Evolutionary conservation across 495 filamentous ascomycete genomes (phyloP).

Genomic region (Aspergillus cristatus): DNA sequence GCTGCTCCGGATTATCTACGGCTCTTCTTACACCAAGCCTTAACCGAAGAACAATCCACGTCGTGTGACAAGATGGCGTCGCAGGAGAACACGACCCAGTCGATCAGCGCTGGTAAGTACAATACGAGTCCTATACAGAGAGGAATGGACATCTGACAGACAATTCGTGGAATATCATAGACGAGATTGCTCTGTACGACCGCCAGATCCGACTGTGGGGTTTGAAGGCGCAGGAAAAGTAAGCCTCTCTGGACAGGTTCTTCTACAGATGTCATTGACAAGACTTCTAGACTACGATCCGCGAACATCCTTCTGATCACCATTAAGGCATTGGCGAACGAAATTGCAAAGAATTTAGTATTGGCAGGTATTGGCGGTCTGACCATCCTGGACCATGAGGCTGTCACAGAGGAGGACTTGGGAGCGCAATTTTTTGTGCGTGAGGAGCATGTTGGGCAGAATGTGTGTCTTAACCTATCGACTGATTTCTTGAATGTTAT

Average conservation of each 20-base stretch:
- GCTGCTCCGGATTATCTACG: too few species aligned
- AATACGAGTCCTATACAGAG: neutral
- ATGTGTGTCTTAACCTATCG: conserved; percentile 35
- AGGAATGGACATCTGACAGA: conserved; percentile 3
- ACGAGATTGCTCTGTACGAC: conserved; percentile 97
- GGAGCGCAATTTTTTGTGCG: conserved; percentile 83
- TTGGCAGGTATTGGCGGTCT: conserved; percentile 87
- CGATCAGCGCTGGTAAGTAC: conserved; percentile 45
- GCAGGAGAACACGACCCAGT: conserved; percentile 20
- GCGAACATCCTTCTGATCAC: conserved; percentile 86
- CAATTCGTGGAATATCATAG: conserved; percentile 28
- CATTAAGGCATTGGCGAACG: conserved; percentile 83
- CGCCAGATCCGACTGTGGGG: conserved; percentile 98
- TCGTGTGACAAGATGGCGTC: conserved; percentile 20
- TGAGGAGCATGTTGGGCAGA: conserved; percentile 63
- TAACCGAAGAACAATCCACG: neutral
- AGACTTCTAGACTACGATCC: conserved; percentile 59
- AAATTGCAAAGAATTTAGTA: conserved; percentile 96
- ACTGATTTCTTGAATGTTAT: neutral
- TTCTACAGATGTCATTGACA: conserved; percentile 1
- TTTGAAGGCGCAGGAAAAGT: conserved; percentile 83
- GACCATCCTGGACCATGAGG: conserved; percentile 76
- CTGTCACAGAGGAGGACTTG: conserved; percentile 71
- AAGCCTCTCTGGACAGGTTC: conserved; percentile 7
- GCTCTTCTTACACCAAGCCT: too few species aligned